These are phyloP conservation scores for Scheffersomyces titani DNA, from an alignment of 1,139 yeast genomes.

Conservation along the genomic window DNA sequence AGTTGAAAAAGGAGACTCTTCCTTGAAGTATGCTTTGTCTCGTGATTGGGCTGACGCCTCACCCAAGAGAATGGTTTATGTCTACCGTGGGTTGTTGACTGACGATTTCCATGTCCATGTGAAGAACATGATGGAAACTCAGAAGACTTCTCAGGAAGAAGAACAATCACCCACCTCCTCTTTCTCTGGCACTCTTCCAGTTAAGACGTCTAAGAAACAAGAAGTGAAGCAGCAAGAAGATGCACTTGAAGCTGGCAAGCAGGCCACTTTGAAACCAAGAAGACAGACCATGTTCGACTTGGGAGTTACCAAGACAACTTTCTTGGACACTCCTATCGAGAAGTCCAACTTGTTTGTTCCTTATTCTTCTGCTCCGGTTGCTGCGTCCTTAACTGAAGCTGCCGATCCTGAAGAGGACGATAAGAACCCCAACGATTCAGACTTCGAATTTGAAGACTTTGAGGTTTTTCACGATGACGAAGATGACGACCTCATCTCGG, in stretches of 20 bases:
- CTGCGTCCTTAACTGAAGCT: slow-evolving; percentile 54
- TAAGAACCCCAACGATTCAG: slow-evolving; percentile 14
- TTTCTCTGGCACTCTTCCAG: slow-evolving; percentile 2
- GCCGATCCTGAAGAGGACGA: slow-evolving; percentile 7
- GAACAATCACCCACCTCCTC: slow-evolving; percentile 13
- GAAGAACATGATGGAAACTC: slow-evolving; percentile 50
- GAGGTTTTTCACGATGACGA: slow-evolving; percentile 48
- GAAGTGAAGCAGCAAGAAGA: slow-evolving; percentile 13
- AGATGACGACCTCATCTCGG: slow-evolving; percentile 19
- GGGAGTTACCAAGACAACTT: slow-evolving; percentile 46
- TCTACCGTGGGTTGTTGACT: slow-evolving; percentile 74
- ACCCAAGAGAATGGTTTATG: slow-evolving; percentile 86
- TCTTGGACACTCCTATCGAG: slow-evolving; percentile 52
- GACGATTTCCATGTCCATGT: slow-evolving; percentile 73
- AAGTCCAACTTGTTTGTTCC: slow-evolving; percentile 63
- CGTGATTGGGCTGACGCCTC: slow-evolving; percentile 90
- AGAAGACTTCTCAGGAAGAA: slow-evolving; percentile 20
- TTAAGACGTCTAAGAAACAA: background rate
- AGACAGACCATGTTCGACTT: slow-evolving; percentile 53
- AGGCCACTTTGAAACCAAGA: slow-evolving; percentile 34
- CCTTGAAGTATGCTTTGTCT: slow-evolving; percentile 69
- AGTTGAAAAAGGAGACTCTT: slow-evolving; percentile 77
- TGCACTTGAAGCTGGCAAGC: slow-evolving; percentile 29
- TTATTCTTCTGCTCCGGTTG: slow-evolving; percentile 73
- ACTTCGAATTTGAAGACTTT: slow-evolving; percentile 44